phyloP scores from a whole-genome alignment of 768 basidiomycete genomes.

The Lactifluus volemus region DNA sequence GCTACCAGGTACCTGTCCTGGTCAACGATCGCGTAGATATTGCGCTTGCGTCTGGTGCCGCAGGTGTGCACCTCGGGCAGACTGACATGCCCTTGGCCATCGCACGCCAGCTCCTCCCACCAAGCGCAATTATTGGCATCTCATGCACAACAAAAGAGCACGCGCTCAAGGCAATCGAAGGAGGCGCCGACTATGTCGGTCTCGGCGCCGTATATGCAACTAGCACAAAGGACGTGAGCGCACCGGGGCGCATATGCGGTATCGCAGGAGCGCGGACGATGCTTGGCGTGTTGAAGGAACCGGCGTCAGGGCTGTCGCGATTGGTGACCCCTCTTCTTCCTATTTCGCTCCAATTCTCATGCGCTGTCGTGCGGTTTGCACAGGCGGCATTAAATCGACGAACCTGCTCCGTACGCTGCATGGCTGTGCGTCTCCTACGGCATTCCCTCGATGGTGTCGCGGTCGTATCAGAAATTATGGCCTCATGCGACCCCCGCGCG shows the following conservation, averaged over 20 bases:
- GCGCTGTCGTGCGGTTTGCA: background rate
- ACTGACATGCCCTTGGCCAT: conserved; percentile 66
- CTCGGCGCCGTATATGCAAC: conserved; percentile 83
- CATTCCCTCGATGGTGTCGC: conserved; percentile 74
- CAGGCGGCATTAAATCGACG: conserved; percentile 79
- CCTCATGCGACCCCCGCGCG: conserved; percentile 44
- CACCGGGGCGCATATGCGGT: conserved; percentile 46
- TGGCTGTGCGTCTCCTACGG: conserved; percentile 51
- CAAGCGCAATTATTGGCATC: conserved; percentile 67
- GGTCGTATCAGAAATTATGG: conserved; percentile 80
- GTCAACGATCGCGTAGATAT: conserved; percentile 89
- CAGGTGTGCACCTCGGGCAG: conserved; percentile 87
- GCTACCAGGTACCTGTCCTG: conserved; percentile 72
- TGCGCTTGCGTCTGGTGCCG: conserved; percentile 64
- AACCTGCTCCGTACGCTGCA: conserved; percentile 73
- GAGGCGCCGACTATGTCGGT: conserved; percentile 78
- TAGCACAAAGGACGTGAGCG: conserved; percentile 64
- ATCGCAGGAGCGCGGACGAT: conserved; percentile 63
- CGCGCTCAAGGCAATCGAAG: conserved; percentile 48
- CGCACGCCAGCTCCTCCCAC: conserved; percentile 61
- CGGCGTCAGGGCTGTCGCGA: conserved; percentile 65
- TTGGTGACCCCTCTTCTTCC: conserved; percentile 43
- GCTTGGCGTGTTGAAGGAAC: conserved; percentile 57
- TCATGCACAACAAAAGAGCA: conserved; percentile 66
- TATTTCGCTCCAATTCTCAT: background rate